Percentiles rank a stretch among this genome's conserved stretches.
Conservation (phyloP, 345 rosid genomes). For the Kandelia obovata region DNA sequence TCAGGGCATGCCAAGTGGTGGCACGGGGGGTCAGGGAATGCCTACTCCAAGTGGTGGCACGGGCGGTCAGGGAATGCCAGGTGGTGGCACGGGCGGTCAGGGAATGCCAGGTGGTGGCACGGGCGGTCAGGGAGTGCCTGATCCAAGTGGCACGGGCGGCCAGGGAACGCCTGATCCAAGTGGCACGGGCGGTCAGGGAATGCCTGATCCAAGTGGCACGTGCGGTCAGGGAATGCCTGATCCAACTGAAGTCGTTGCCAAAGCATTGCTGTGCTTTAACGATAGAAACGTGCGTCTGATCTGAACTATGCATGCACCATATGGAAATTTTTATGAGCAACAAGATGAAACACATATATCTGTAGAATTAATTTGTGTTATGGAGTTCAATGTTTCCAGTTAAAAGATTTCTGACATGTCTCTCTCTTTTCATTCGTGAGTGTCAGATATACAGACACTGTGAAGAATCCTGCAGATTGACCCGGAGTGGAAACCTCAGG, state of each 20-base stretch:
- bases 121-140: background rate
- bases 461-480: constrained; percentile 63
- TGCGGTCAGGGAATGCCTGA: constrained; percentile 16
- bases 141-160: constrained; percentile 3
- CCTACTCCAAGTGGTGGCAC: background rate
- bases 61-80: background rate
- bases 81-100: constrained; percentile 23
- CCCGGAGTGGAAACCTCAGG: constrained; percentile 50
- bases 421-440: background rate
- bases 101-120: background rate
- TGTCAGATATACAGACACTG: constrained; percentile 67
- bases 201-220: background rate
- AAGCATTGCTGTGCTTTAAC: constrained; percentile 75
- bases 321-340: background rate
- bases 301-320: background rate
- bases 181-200: background rate
- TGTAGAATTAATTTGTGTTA: no score
- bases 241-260: constrained; percentile 55
- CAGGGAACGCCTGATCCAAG: background rate
- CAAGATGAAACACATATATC: no score
- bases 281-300: constrained; percentile 48
- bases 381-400: no score
- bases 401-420: background rate
- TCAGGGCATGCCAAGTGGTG: no score
- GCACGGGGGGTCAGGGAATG: no score